Percentiles rank a stretch among this genome's conserved stretches.
These are phyloP conservation scores for Diaporthe destruens DNA, from an alignment of 2,329 filamentous ascomycete species.

Conservation along the genomic window DNA sequence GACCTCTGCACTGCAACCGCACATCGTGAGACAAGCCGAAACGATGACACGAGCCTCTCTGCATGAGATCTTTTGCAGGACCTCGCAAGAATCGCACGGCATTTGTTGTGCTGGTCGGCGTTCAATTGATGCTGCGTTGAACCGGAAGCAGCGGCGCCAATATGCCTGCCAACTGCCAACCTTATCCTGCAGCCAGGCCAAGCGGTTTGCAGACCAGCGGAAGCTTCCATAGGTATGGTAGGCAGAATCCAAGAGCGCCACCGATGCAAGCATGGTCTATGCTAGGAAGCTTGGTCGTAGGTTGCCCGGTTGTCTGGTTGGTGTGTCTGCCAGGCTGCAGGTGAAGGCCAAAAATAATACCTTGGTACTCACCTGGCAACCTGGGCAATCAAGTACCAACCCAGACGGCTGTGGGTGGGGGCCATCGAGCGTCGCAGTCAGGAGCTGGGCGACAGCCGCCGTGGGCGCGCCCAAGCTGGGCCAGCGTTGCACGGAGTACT, in stretches of 20 bases:
- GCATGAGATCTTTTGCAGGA: background rate
- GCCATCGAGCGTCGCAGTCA: no score
- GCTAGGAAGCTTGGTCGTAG: background rate
- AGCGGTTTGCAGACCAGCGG: background rate
- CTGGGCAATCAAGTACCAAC: no score
- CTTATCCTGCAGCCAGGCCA: background rate
- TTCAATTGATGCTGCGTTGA: background rate
- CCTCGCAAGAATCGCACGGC: no score
- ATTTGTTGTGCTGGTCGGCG: background rate
- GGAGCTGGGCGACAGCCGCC: no score
- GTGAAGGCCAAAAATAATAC: no score
- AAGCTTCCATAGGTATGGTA: constrained; percentile 3
- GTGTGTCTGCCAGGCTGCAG: no score
- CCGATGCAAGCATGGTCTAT: background rate
- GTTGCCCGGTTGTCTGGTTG: no score
- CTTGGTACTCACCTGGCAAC: no score
- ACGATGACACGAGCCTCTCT: background rate
- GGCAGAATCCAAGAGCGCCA: constrained; percentile 3
- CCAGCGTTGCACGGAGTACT: no score
- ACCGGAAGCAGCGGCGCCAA: background rate
- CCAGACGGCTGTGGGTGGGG: no score
- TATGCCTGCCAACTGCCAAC: background rate
- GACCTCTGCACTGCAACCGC: constrained; percentile 9
- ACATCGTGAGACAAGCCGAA: constrained; percentile 14
- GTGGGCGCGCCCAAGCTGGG: no score